A percentile compares a stretch with the other conserved stretches of the same genome.
Conservation (phyloP, 352 stramenopile genomes). For the Phytopythium vexans region DNA sequence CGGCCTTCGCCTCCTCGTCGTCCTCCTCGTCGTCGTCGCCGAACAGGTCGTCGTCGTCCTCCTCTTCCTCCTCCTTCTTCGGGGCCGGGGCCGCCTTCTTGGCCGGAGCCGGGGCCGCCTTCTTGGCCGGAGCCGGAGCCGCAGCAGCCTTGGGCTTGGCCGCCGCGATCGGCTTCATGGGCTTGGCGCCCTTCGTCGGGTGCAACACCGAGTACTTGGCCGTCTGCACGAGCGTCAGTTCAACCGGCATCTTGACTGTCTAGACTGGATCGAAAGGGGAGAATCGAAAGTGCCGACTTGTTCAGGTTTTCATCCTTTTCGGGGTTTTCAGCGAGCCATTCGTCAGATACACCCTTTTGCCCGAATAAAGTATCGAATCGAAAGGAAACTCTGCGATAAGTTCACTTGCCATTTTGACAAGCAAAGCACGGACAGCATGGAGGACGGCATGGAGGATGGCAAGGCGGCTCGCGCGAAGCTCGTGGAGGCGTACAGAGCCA, state of each 20-base stretch:
- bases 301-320: too few relatives aligned
- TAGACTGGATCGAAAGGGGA: too few relatives aligned
- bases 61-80: slow-evolving; percentile 24
- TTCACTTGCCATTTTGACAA: too few relatives aligned
- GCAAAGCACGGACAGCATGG: too few relatives aligned
- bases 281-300: too few relatives aligned
- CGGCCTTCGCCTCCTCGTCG: slow-evolving; percentile 44
- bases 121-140: slow-evolving; percentile 17
- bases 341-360: too few relatives aligned
- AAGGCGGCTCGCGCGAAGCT: too few relatives aligned
- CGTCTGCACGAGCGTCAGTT: slow-evolving; percentile 60
- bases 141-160: slow-evolving; percentile 17
- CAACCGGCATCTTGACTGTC: slow-evolving; percentile 27
- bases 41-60: slow-evolving; percentile 59
- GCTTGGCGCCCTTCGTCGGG: slow-evolving; percentile 50
- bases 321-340: too few relatives aligned
- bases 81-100: slow-evolving; percentile 27
- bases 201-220: slow-evolving; percentile 68
- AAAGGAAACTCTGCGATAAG: too few relatives aligned
- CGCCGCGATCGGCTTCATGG: slow-evolving; percentile 47
- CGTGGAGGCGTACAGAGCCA: slow-evolving; percentile 61
- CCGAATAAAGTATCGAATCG: too few relatives aligned
- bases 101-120: slow-evolving; percentile 10
- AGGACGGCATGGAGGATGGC: too few relatives aligned
- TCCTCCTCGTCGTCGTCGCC: slow-evolving; percentile 57